Evolutionary conservation across 2,329 filamentous ascomycete genomes (phyloP), one percentile per base, ranked within the genome.

Genomic region (Neofusicoccum kwambonambiense): DNA sequence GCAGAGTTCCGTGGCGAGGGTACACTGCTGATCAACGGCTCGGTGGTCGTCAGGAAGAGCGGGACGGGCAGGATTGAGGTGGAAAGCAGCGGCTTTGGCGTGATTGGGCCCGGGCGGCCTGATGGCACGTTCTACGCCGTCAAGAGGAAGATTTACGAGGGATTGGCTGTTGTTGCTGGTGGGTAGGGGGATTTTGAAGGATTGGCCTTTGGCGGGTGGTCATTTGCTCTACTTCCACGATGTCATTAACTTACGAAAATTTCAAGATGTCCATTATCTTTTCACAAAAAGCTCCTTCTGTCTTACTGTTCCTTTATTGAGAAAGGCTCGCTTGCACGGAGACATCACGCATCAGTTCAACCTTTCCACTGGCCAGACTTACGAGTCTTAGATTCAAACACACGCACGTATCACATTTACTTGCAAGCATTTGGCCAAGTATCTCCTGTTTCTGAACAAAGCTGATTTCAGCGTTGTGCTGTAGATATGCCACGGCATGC

Each of bases 1-100:
- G 94, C 94, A 0, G 95, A 97, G 76, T 97, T 98, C 77, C 86
- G 92, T 57, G 95, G 95, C 57, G 94, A 98, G 77, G 95, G 95
- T 67, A 96, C 90, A 8, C 81, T 99, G 65, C 85, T 99, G 9
- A 89, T 99, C 64, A 94, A 98, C 74, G 91, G 92, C 1, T 86
- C 87, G 9, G 93, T 98, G 6, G 91, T 93, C 3, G 93, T 99
- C 51, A 84, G 92, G 66, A 98, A 99, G 82, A 91, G 90, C 52
- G 89, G 88, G 1, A 90, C 90, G n/a, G 93, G 93, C 0, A 88
- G 86, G 70, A 92, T 97, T 72, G 94, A 96, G 78, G 87, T 97
- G 17, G 94, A 97, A 79, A 90, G 89, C 66, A 87, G 90, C 4
- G 90, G 76, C 15, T 56, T 62, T 17, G 64, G 64, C 11, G 41